Base-by-base conservation (phyloP, 2,329 filamentous ascomycete genomes). In the Cladophialophora chaetospira region DNA sequence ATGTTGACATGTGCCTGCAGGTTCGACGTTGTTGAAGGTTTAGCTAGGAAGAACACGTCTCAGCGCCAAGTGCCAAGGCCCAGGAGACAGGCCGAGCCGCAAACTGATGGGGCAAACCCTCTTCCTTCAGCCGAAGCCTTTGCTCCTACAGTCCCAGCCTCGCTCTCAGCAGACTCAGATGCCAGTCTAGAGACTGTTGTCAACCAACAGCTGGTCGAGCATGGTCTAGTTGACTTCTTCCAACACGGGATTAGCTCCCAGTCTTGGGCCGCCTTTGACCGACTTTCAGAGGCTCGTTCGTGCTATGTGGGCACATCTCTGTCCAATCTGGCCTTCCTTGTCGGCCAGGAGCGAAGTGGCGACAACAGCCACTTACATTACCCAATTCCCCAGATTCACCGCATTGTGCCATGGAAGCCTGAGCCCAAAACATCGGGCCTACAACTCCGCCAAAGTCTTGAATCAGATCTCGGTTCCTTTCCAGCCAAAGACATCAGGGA, bases 401-500 rank as follows among this genome's bases (percentile, higher is more conserved):
- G 49, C 19, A 31, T 49, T 5, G 23, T 46, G 17, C 31, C 49
- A 8, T 53, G 40, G 43, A 48, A 42, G 38, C 43, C 43, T 9
- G 10, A 19, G 6, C 4, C 43, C 23, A 4, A 5, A n/a, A n/a
- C 11, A 4, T 9, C 23, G 28, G 15, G 19, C 6, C 6, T n/a
- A 11, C 3, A 13, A 25, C 17, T 25, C 43, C 2, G 29, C 23
- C 13, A 45, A 53, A 42, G 52, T 31, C 11, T 11, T 11, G 11
- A 11, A 5, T 31, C 28, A 5, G 28, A 5, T 31, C 11, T 31
- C 19, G 33, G 21, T 10, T 19, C 57, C 4, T 43, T 55, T 3
- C 47, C 42, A 3, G 17, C 40, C 25, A 53, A 60, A 35, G 53
- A 56, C 10, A 26, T 60, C 10, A 35, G 53, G 8, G 57, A 82